Base-by-base conservation (phyloP, 345 rosid species). In the Aegle marmelos region DNA sequence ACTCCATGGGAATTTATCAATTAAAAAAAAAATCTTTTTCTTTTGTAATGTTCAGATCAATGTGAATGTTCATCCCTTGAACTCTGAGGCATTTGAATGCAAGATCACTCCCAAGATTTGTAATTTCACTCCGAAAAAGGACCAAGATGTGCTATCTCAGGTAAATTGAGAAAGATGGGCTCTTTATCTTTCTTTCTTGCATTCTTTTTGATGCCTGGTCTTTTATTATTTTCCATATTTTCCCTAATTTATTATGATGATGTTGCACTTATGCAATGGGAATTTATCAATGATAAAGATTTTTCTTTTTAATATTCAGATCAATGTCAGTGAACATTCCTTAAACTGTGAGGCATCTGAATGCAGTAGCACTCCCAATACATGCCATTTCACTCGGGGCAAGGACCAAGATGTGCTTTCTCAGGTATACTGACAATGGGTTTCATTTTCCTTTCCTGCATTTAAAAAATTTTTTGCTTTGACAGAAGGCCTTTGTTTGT, bases 131-230 rank as follows among this genome's bases (percentile, higher is more conserved):
- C 34, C 66, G 14, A 73, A 50, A 67, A 59, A 72, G 68, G 81
- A 76, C 66, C 75, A 74, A 73, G 72, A 80, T 39, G 73, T 72
- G 60, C 56, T 57, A 36, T 33, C 75, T 62, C 65, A 69, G 85
- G 85, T 83, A 66, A 53, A 30, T 5, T 30, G 28, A 36, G 33
- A 31, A 34, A 7, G 70, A 30, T 22, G 21, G 19, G 41, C 30
- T 19, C 68, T 64, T 62, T 74, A 33, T 61, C 50, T 45, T 45
- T 65, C 41, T 62, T 27, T 28, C 73, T 33, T 54, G 22, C 13
- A 24, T 37, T 6, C 1, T 33, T 21, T 24, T 45, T 45, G 50
- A 45, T 45, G 24, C 31, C 50, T 36, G 37, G 19, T 17, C 64
- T 31, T 53, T 36, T 45, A 45, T 45, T 45, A 36, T 50, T 59